Evolutionary conservation across 1,284 basidiomycete species (phyloP).

Genomic region (Cutaneotrichosporon spelunceum): DNA sequence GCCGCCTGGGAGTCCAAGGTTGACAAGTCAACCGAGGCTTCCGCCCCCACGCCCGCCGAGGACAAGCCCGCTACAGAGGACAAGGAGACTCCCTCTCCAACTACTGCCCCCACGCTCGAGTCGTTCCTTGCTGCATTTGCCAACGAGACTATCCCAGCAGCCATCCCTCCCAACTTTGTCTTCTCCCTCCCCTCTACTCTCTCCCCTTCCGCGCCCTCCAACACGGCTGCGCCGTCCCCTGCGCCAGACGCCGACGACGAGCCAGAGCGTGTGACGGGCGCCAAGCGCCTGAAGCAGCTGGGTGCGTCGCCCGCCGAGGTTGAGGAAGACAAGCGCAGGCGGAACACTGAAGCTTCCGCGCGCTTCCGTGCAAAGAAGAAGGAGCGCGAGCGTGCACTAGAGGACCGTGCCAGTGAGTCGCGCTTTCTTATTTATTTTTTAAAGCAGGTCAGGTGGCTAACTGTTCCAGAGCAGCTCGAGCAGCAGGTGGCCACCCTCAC

Average conservation of each 20-base stretch:
- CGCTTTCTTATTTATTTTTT: background rate
- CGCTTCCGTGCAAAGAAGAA: conserved; percentile 99
- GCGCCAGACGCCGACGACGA: conserved; percentile 13
- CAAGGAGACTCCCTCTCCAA: conserved; percentile 11
- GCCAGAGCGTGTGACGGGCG: conserved; percentile 32
- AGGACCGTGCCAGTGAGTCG: conserved; percentile 61
- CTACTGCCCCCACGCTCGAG: conserved; percentile 36
- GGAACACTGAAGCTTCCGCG: conserved; percentile 96
- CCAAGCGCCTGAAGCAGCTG: conserved; percentile 47
- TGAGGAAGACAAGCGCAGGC: conserved; percentile 66
- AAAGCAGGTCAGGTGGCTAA: conserved; percentile 14
- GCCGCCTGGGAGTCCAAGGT: conserved; percentile 28
- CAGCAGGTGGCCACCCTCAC: conserved; percentile 75
- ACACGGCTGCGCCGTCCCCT: conserved; percentile 12
- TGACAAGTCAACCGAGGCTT: conserved; percentile 11
- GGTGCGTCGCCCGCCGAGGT: conserved; percentile 43
- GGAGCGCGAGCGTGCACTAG: conserved; percentile 90
- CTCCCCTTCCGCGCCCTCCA: conserved; percentile 17
- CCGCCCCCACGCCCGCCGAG: conserved; percentile 6
- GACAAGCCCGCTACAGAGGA: background rate
- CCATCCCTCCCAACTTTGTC: conserved; percentile 30
- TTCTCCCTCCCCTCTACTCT: conserved; percentile 19
- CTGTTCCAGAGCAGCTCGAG: conserved; percentile 67
- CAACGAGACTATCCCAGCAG: conserved; percentile 20
- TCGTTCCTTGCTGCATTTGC: conserved; percentile 48